Base-by-base conservation (phyloP, 1,284 basidiomycete genomes). In the Rhodotorula sp. region DNA sequence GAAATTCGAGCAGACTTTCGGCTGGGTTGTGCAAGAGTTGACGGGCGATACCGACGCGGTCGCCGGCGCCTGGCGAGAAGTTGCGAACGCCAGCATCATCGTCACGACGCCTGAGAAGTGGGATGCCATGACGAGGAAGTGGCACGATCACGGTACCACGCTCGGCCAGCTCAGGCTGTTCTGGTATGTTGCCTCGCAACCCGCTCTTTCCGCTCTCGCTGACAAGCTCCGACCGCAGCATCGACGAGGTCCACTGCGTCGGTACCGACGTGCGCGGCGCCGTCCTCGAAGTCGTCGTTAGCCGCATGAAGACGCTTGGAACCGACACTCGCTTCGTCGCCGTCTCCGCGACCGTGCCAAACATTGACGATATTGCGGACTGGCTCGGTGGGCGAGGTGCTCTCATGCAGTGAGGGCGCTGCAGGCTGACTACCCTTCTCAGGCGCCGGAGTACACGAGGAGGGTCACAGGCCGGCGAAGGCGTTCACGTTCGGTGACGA, bases 181-280 rank as follows among this genome's bases (percentile, higher is more conserved):
- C 60, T 76, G 70, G 76, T 76, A 47, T 36, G 70, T 36, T 29
- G 20, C 15, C 19, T 36, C 46, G 13, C 47, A 44, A 20, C 0
- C 36, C 13, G 17, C 47, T 24, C 34, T 27, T 48, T 49, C 34
- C 36, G 56, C 61, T 58, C 44, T 27, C 64, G 49, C 59, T 22
- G 8, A 47, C 22, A 8, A 7, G 1, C 32, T 5, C 10, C 17
- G 20, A 24, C 4, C 1, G 2, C 49, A 76, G 81, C 62, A 90
- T 99, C 52, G 95, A 99, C 77, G 95, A 98, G 81, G 91, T 96
- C 4, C 95, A 99, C 79, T 89, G 94, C 58, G 85, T 99, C 17
- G 71, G 71, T 4, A 90, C 92, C 63, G 95, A 98, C 80, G 83
- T 85, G 27, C 86, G 93, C 51, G 94, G 94, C 29, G 91, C 92